Base-by-base conservation (phyloP, 352 stramenopile species). In the Phytophthora foliorum region DNA sequence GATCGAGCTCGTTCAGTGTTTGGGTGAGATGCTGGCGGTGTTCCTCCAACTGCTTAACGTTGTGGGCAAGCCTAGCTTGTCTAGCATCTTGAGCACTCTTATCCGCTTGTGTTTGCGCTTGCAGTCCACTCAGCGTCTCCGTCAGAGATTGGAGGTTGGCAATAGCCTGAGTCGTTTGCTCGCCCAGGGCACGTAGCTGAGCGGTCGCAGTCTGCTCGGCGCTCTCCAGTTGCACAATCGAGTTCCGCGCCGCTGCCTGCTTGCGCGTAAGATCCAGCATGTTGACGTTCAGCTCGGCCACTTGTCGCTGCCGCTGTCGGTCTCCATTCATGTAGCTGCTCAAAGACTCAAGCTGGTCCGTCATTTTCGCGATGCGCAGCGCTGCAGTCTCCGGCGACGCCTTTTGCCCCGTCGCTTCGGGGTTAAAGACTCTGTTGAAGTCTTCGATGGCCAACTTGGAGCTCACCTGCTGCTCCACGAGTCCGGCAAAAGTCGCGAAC, bases 361-460 rank as follows among this genome's bases (percentile, higher is more conserved):
- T 84, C 74, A 91, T 91, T 39, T 77, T 78, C 2, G 79, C 72
- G 49, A 91, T 75, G 8, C 67, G 56, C 10, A 72, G 57, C 5
- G 83, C 79, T 29, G 83, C 83, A 0, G 50, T 75, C 14, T 91
- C 79, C 41, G 89, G 64, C 14, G 77, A 79, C 2, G 69, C 67
- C 24, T 81, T 86, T 44, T 89, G 81, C 10, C 74, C 78, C 2
- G 80, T 82, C 14, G 68, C 53, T 9, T 89, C 78, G 0, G 76
- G 77, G 32, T 88, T 88, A 70, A 90, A 92, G 19, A 92, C 84
- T 24, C 69, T 71, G 24, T 86, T 84, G 31, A 90, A 91, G 68
- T 90, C 82, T n/a, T 82, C 73, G 29, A 89, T 81, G 3, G 72
- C 77, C 6, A 92, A 46, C 56, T 92, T 90, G 14, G 63, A 60